Conservation (phyloP, 495 filamentous ascomycete genomes). For the Rhypophila decipiens region DNA sequence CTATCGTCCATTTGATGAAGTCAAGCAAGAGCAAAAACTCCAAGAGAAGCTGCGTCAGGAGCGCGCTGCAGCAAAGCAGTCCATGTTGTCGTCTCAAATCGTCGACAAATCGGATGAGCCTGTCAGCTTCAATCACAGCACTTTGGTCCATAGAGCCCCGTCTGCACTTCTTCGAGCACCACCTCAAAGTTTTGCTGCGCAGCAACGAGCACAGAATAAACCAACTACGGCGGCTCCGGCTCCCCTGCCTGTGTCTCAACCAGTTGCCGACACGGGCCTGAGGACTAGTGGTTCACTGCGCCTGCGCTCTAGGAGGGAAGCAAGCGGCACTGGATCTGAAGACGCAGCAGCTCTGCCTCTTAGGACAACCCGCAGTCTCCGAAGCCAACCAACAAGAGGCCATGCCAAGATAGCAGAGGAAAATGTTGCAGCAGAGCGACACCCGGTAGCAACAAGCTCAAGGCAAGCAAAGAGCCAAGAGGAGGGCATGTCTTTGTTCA, state of each 20-base stretch:
- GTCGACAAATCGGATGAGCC: conserved; percentile 13
- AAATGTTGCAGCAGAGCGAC: conserved; percentile 5
- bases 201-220: conserved; percentile 45
- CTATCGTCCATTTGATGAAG: conserved; percentile 52
- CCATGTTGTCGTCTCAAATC: conserved; percentile 10
- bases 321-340: neutral
- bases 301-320: conserved; percentile 14
- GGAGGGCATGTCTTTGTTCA: conserved; percentile 38
- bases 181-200: conserved; percentile 53
- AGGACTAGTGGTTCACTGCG: conserved; percentile 24
- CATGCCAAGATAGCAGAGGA: conserved; percentile 5
- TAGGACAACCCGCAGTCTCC: conserved; percentile 18
- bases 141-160: conserved; percentile 6
- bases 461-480: conserved; percentile 15
- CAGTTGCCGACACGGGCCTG: conserved; percentile 12
- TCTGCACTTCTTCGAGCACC: conserved; percentile 36
- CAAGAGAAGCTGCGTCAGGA: conserved; percentile 13
- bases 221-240: conserved; percentile 20
- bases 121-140: conserved; percentile 19
- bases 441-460: conserved; percentile 1
- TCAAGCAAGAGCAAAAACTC: conserved; percentile 25
- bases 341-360: conserved; percentile 11
- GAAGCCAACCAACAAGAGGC: conserved; percentile 19
- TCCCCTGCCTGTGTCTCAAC: conserved; percentile 12
- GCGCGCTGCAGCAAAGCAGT: conserved; percentile 19